Base-by-base conservation (phyloP, 441 rosid genomes). In the Croton laevigatus region DNA sequence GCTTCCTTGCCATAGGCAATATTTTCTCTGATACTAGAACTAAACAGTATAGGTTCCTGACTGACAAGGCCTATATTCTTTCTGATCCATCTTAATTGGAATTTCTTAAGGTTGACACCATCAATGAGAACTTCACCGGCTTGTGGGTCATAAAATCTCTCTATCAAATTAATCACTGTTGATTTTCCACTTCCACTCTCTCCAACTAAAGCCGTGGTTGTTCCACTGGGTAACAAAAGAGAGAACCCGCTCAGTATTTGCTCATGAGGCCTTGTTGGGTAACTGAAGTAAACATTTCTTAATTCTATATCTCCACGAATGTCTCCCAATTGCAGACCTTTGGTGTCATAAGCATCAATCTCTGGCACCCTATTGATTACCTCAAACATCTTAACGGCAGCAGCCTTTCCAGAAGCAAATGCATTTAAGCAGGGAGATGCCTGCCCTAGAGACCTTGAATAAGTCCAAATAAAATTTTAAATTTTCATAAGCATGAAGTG, bases 151-250 rank as follows among this genome's bases (percentile, higher is more conserved):
- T 87, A 89, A 64, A 87, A 87, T 71, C 94, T 79, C 81, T 87
- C 90, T 27, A 89, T 79, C 72, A 89, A 71, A 81, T 86, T 83
- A 19, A 89, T 81, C 34, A 86, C 89, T 0, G 94, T 87, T 27
- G 91, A 89, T 68, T 89, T 89, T 38, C 94, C 94, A 55, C 91
- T 87, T 75, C 94, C 94, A 69, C 94, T 89, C 69, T 87, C 84
- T 59, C 94, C 94, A 51, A 89, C 94, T 76, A 89, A 70, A 46
- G 94, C 91, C 20, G 74, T 71, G 52, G 86, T 87, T 27, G 86
- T 76, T n/a, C 94, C 91, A 9, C 80, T 67, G 12, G 85, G 62
- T 64, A 87, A 79, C 54, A 72, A 72, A 40, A 89, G 86, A 22
- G 86, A 87, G 69, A 89, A 87, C 9, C 91, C 89, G 13, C 76